Percentiles rank a stretch among this genome's conserved stretches.
Evolutionary conservation across 2,329 filamentous ascomycete genomes (phyloP).

Genomic region (Pseudopithomyces maydicus): DNA sequence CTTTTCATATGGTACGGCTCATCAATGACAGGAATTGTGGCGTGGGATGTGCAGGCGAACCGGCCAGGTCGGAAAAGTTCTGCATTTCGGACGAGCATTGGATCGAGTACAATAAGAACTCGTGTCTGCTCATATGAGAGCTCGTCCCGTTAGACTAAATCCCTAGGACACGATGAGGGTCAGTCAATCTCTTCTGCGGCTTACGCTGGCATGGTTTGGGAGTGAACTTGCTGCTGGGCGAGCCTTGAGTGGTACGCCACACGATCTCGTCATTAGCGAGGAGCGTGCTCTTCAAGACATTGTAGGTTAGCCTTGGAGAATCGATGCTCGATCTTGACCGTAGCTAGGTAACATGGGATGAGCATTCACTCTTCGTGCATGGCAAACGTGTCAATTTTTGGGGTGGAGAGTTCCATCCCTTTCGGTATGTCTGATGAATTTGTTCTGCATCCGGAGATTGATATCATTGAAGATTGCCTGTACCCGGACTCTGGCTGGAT

Average conservation of each 20-base stretch:
- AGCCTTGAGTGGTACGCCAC: constrained; percentile 54
- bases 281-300: constrained; percentile 60
- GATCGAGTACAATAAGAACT: neutral
- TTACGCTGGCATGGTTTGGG: neutral
- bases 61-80: neutral
- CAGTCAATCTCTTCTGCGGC: neutral
- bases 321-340: neutral
- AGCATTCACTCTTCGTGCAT: constrained; percentile 69
- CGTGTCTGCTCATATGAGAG: neutral
- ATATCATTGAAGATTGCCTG: constrained; percentile 54
- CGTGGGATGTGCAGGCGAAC: neutral
- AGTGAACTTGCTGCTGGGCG: constrained; percentile 19
- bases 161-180: neutral
- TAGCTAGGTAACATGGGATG: constrained; percentile 67
- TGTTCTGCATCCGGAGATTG: neutral
- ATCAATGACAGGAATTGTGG: neutral
- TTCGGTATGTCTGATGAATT: constrained; percentile 45
- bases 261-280: constrained; percentile 52
- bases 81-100: neutral
- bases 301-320: constrained; percentile 40
- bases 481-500: constrained; percentile 68
- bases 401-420: constrained; percentile 74
- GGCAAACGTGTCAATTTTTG: constrained; percentile 73
- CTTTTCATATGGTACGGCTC: neutral
- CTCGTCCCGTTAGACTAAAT: neutral